Conservation (phyloP, 2,329 filamentous ascomycete genomes). For the Sporothrix variecibatus region DNA sequence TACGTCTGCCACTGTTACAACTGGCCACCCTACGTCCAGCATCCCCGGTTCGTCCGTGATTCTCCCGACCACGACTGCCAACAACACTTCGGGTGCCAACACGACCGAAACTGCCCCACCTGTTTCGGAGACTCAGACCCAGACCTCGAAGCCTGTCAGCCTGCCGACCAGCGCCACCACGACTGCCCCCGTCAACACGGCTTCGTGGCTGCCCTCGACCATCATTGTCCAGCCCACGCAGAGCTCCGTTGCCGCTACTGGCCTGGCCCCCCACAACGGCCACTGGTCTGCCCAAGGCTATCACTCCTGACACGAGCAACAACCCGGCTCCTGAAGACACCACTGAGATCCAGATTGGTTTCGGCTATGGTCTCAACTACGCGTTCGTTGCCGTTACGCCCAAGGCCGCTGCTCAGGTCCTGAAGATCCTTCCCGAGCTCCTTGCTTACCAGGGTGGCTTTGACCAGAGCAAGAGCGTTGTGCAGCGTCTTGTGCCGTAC, state of each 20-base stretch:
- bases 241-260: conserved; percentile 43
- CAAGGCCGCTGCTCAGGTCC: conserved; percentile 80
- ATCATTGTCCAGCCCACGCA: conserved; percentile 58
- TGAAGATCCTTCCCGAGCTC: conserved; percentile 72
- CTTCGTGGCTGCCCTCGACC: conserved; percentile 58
- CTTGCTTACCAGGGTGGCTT: conserved; percentile 67
- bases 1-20: background rate
- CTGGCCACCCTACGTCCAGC: background rate
- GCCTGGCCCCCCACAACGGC: conserved; percentile 45
- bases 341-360: conserved; percentile 79
- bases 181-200: conserved; percentile 12
- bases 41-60: conserved; percentile 14
- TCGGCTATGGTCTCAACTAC: conserved; percentile 80
- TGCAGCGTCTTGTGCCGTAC: conserved; percentile 73
- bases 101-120: background rate
- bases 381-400: conserved; percentile 72
- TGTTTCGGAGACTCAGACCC: conserved; percentile 2
- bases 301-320: conserved; percentile 66
- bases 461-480: conserved; percentile 53
- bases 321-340: conserved; percentile 60
- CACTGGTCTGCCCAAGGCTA: conserved; percentile 69
- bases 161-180: conserved; percentile 1
- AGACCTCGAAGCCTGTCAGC: conserved; percentile 1
- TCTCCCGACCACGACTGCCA: conserved; percentile 30
- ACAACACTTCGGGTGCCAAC: conserved; percentile 10